Percentiles rank a stretch among this genome's conserved stretches.
These are phyloP conservation scores for Penicillium macrosclerotiorum DNA, from an alignment of 495 filamentous ascomycete species.

Conservation along the genomic window DNA sequence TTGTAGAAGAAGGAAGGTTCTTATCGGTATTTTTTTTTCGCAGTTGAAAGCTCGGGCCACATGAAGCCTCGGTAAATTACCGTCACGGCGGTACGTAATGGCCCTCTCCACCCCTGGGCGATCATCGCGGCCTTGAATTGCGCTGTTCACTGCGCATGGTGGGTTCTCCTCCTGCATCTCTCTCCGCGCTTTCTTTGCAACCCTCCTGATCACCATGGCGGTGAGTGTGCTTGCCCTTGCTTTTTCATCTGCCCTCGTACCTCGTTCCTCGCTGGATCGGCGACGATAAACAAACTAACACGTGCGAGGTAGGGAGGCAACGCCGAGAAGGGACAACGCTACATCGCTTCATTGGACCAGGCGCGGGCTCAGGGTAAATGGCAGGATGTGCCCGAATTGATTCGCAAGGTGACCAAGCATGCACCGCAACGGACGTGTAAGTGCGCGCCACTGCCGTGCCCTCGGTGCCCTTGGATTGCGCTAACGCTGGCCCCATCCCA, in stretches of 20 bases:
- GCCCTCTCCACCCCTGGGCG: constrained; percentile 21
- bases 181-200: constrained; percentile 16
- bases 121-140: constrained; percentile 16
- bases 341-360: constrained; percentile 75
- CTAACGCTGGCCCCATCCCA: constrained; percentile 15
- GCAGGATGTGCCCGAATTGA: constrained; percentile 84
- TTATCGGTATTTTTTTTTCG: constrained; percentile 27
- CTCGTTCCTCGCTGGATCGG: not conserved
- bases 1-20: constrained; percentile 5
- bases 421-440: constrained; percentile 82
- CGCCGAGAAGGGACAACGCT: constrained; percentile 70
- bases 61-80: constrained; percentile 38
- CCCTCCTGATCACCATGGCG: constrained; percentile 33
- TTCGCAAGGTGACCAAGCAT: constrained; percentile 91
- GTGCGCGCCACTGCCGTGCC: constrained; percentile 7
- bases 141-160: constrained; percentile 7
- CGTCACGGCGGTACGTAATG: constrained; percentile 21
- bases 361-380: constrained; percentile 86
- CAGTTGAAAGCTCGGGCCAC: constrained; percentile 20
- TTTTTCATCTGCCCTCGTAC: not conserved
- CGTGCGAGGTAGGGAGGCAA: constrained; percentile 40
- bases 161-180: constrained; percentile 21
- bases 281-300: constrained; percentile 22
- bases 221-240: constrained; percentile 24
- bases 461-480: constrained; percentile 7